Base-by-base conservation (phyloP, 495 filamentous ascomycete species). In the Amniculicola lignicola region DNA sequence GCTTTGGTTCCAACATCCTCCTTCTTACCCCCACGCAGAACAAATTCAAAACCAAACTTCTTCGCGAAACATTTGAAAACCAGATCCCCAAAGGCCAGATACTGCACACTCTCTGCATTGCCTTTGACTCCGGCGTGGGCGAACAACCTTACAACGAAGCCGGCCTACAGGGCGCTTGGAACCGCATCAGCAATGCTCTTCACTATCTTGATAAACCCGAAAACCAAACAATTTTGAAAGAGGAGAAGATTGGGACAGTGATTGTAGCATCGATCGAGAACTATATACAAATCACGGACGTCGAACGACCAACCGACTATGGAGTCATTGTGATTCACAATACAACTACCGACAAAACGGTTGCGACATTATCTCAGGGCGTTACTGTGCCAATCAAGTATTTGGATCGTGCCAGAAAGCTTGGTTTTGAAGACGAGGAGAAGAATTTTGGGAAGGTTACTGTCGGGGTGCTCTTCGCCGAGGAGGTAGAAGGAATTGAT, bases 131-230 rank as follows among this genome's bases (percentile, higher is more conserved):
- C 16, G 46, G 29, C 12, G 46, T 51, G 29, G 46, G 46, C 1
- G 46, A 51, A 19, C 24, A 51, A 21, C 46, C 46, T 12, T 51
- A 39, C 46, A 51, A 51, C 46, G 31, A 37, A 21, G 46, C 46
- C 46, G 46, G 46, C 12, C 7, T 19, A 28, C 19, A 14, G 6
- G 46, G 46, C 18, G 46, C 46, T 37, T 21, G 37, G 16, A 51
- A 51, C 29, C 46, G 46, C 31, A 51, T 51, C 29, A 51, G 25
- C 24, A 51, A 51, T 28, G 46, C 29, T 28, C 19, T 37, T 4
- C 19, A 18, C 29, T 15, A 25, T 15, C 43, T 47, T 47, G 43
- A 23, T 15, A 29, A 19, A 27, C 1, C 19, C 2, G 43, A 47
- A 25, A 11, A 47, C 15, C 14, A n/a, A n/a, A n/a, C n/a, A n/a